Conservation (phyloP, 306 rosid genomes). For the Vicia sativa region DNA sequence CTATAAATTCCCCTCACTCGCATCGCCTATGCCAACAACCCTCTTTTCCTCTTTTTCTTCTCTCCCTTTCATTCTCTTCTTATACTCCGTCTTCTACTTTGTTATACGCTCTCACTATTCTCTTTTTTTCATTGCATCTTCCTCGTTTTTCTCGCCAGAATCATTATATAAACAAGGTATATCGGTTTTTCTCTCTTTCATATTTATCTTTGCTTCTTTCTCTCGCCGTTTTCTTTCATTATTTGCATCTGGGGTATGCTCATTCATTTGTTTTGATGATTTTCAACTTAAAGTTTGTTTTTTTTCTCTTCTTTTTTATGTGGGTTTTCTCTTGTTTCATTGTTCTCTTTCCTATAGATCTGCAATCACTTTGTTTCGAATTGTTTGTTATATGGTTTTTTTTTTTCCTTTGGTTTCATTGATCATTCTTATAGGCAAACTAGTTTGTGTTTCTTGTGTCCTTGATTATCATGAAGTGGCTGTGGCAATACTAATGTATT, state of each 20-base stretch:
- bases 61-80: neutral
- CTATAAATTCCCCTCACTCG: conserved; percentile 7
- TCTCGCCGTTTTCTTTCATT: neutral
- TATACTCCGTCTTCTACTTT: conserved; percentile 26
- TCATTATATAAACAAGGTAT: conserved; percentile 34
- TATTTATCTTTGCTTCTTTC: neutral
- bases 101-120: conserved; percentile 8
- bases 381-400: neutral
- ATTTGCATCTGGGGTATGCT: conserved; percentile 30
- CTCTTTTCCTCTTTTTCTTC: conserved; percentile 9
- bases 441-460: neutral
- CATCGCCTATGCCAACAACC: conserved; percentile 16
- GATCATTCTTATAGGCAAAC: conserved; percentile 16
- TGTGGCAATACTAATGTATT: neutral
- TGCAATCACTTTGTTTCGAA: conserved; percentile 12
- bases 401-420: neutral
- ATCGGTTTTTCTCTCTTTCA: neutral
- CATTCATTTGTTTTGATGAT: neutral
- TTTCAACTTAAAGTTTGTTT: neutral
- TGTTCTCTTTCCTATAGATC: conserved; percentile 40
- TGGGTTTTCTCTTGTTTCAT: conserved; percentile 16
- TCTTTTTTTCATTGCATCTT: neutral
- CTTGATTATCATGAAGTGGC: conserved; percentile 14
- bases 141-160: conserved; percentile 43
- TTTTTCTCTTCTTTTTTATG: no score